These are phyloP conservation scores for Picea glauca DNA, from an alignment of 75 land plant species.

Conservation along the genomic window DNA sequence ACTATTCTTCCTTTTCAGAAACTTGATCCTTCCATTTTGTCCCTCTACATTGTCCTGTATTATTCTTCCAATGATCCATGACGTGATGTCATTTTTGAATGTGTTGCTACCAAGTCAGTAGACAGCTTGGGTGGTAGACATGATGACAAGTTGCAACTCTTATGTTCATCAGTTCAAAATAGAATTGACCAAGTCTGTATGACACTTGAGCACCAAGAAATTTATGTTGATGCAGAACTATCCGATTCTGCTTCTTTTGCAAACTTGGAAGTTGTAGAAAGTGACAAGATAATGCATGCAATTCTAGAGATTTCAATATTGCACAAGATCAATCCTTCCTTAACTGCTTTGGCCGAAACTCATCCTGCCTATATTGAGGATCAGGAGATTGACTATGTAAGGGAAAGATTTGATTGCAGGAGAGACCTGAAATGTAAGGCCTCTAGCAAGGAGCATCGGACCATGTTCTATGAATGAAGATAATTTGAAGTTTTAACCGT, in stretches of 20 bases:
- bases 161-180: not conserved
- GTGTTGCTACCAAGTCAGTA: no score
- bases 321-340: conserved; percentile 5
- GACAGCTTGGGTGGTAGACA: no score
- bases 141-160: conserved; percentile 5
- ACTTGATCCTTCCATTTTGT: conserved; percentile 84
- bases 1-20: conserved; percentile 81
- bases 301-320: conserved; percentile 6
- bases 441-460: no score
- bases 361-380: conserved; percentile 8
- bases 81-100: no score
- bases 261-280: not conserved
- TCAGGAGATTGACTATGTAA: conserved; percentile 41
- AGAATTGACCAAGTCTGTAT: not conserved
- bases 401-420: not conserved
- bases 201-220: not conserved
- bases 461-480: no score
- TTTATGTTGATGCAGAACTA: conserved; percentile 23
- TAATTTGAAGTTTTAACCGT: no score
- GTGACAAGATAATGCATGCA: conserved; percentile 1
- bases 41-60: conserved; percentile 89
- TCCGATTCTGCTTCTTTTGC: conserved; percentile 41
- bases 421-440: no score
- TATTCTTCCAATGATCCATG: conserved; percentile 68
- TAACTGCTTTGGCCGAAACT: not conserved